Percentiles rank a stretch among this genome's conserved stretches.
Conservation (phyloP, 495 filamentous ascomycete genomes). For the Alectoria sarmentosa region DNA sequence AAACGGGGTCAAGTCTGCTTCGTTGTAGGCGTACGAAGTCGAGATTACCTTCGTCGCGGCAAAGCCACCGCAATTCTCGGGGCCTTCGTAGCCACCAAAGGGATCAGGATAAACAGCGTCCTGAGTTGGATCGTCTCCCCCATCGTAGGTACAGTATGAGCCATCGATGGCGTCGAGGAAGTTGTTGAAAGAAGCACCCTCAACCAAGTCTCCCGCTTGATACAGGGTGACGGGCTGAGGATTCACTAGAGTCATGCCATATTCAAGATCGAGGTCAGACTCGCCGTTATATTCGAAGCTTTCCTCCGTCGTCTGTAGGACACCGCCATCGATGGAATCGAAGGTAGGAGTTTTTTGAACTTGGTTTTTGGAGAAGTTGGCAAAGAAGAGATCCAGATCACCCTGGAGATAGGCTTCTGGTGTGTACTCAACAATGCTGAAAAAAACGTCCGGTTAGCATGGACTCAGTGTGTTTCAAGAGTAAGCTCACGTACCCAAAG, state of each 20-base stretch:
- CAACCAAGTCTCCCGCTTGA: conserved; percentile 51
- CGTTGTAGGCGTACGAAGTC: conserved; percentile 49
- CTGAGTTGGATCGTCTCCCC: conserved; percentile 37
- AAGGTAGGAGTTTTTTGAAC: conserved; percentile 38
- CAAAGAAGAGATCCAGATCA: conserved; percentile 56
- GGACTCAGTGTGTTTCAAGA: not conserved
- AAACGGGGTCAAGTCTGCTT: conserved; percentile 42
- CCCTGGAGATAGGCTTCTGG: conserved; percentile 39
- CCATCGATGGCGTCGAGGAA: conserved; percentile 58
- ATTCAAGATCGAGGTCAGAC: conserved; percentile 46
- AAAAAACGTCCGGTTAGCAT: not conserved
- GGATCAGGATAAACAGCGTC: conserved; percentile 46
- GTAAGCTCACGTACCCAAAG: conserved; percentile 31
- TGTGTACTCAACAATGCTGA: conserved; percentile 41
- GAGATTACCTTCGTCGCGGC: conserved; percentile 54
- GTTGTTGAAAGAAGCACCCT: conserved; percentile 41
- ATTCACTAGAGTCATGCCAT: conserved; percentile 46
- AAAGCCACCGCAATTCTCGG: conserved; percentile 54
- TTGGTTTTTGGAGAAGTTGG: conserved; percentile 39
- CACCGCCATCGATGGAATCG: conserved; percentile 39
- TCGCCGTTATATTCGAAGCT: conserved; percentile 35
- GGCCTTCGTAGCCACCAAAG: conserved; percentile 48
- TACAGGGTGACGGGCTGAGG: conserved; percentile 53
- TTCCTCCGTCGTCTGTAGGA: conserved; percentile 29
- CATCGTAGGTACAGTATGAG: conserved; percentile 46